Percentiles rank a stretch among this genome's conserved stretches.
Conservation (phyloP, 2,329 filamentous ascomycete species). For the Ilyonectria destructans region DNA sequence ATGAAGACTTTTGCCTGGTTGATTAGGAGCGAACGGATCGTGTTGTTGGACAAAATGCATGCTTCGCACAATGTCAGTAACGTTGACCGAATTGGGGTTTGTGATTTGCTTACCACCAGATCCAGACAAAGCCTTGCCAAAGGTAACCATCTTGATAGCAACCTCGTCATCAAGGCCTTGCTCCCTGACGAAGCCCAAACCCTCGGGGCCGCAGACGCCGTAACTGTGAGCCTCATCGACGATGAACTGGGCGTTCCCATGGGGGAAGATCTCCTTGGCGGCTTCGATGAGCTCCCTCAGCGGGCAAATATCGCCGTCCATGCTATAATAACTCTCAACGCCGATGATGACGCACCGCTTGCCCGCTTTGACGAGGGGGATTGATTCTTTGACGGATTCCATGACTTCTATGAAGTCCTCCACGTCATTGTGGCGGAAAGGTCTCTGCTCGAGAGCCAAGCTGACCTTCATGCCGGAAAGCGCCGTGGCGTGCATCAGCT, state of each 20-base stretch:
- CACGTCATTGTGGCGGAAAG: conserved; percentile 64
- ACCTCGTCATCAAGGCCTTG: conserved; percentile 66
- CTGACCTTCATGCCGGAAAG: conserved; percentile 76
- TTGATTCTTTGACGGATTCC: conserved; percentile 46
- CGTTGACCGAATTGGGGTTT: too few species aligned
- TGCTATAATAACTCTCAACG: conserved; percentile 63
- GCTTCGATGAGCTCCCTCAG: conserved; percentile 56
- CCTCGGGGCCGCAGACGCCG: conserved; percentile 65
- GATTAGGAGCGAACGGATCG: conserved; percentile 12
- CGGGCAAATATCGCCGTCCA: conserved; percentile 64
- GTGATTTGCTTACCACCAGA: conserved; percentile 48
- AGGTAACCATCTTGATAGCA: conserved; percentile 67
- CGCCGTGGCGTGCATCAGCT: conserved; percentile 77
- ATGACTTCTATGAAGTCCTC: conserved; percentile 58
- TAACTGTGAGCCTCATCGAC: conserved; percentile 72
- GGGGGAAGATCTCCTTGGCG: conserved; percentile 53
- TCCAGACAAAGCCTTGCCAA: conserved; percentile 66
- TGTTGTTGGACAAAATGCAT: conserved; percentile 31
- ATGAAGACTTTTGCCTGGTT: too few species aligned
- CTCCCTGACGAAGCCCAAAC: conserved; percentile 64
- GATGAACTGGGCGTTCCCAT: conserved; percentile 63
- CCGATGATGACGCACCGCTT: conserved; percentile 56
- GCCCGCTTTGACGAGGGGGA: conserved; percentile 51
- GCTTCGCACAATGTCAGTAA: conserved; percentile 34
- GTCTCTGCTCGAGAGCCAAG: conserved; percentile 62